phyloP scores from a whole-genome alignment of 768 basidiomycete species.

The Gelatoporia subvermispora region DNA sequence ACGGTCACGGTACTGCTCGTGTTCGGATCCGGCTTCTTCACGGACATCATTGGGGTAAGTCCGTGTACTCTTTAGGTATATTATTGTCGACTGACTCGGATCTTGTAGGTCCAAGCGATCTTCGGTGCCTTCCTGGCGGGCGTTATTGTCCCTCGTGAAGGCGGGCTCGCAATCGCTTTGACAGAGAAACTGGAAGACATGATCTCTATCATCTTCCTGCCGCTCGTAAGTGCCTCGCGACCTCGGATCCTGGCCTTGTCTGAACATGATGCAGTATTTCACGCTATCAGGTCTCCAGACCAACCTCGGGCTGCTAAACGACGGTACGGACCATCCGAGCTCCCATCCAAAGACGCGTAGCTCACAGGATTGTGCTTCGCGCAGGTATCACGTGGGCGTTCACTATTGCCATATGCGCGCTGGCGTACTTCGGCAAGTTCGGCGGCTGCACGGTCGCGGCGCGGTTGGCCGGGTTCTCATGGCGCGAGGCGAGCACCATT shows the following conservation, averaged over 20 bases:
- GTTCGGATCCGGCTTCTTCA: constrained; percentile 89
- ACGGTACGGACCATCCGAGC: constrained; percentile 37
- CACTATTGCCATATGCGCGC: constrained; percentile 68
- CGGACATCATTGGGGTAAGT: constrained; percentile 76
- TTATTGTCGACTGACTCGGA: background rate
- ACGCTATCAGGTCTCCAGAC: constrained; percentile 89
- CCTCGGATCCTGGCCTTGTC: background rate
- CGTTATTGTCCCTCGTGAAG: constrained; percentile 80
- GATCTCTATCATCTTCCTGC: constrained; percentile 85
- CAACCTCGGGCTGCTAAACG: constrained; percentile 76
- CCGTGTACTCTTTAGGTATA: background rate
- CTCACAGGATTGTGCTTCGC: too few relatives aligned
- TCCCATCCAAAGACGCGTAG: too few relatives aligned
- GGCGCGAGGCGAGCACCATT: constrained; percentile 78
- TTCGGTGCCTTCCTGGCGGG: constrained; percentile 89
- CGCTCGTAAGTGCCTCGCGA: constrained; percentile 48
- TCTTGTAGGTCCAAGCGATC: constrained; percentile 60
- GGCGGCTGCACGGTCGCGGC: constrained; percentile 77
- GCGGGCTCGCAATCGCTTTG: constrained; percentile 79
- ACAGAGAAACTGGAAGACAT: constrained; percentile 97
- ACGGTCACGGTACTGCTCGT: constrained; percentile 73
- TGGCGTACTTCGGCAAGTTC: constrained; percentile 89
- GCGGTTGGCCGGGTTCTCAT: constrained; percentile 59
- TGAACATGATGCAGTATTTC: constrained; percentile 63
- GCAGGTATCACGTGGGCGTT: constrained; percentile 83